Conservation (phyloP, 805 yeast genomes). For the Cyberlindnera suaveolens region DNA sequence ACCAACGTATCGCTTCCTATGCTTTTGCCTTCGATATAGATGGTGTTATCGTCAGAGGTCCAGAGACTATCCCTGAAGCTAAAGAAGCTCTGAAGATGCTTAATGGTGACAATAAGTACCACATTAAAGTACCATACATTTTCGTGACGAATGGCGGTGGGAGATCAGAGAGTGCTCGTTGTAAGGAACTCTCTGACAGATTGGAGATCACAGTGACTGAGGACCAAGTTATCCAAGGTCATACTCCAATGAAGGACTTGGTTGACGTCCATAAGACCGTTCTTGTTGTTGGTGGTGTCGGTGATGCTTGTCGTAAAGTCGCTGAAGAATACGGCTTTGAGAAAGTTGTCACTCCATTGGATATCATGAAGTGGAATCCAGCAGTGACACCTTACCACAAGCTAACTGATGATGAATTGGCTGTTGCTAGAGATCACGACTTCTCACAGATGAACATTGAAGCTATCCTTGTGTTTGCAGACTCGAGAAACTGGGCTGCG, state of each 20-base stretch:
- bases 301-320: conserved; percentile 76
- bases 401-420: conserved; percentile 63
- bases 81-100: conserved; percentile 63
- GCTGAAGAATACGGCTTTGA: conserved; percentile 82
- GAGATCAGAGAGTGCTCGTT: conserved; percentile 67
- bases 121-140: conserved; percentile 75
- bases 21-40: conserved; percentile 93
- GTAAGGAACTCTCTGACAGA: conserved; percentile 60
- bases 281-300: conserved; percentile 84
- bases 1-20: conserved; percentile 67
- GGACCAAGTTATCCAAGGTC: conserved; percentile 87
- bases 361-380: conserved; percentile 82
- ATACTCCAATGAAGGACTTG: conserved; percentile 87
- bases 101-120: conserved; percentile 71
- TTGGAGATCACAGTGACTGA: conserved; percentile 56
- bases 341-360: conserved; percentile 76
- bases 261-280: conserved; percentile 64
- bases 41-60: conserved; percentile 84
- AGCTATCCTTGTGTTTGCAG: conserved; percentile 86
- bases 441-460: conserved; percentile 64
- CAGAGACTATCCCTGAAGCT: conserved; percentile 78
- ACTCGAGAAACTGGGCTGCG: conserved; percentile 88
- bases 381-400: conserved; percentile 80
- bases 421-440: conserved; percentile 48
- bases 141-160: conserved; percentile 94